Evolutionary conservation across 169 alveolate species (phyloP).

Genomic region (Plasmodium adleri): DNA sequence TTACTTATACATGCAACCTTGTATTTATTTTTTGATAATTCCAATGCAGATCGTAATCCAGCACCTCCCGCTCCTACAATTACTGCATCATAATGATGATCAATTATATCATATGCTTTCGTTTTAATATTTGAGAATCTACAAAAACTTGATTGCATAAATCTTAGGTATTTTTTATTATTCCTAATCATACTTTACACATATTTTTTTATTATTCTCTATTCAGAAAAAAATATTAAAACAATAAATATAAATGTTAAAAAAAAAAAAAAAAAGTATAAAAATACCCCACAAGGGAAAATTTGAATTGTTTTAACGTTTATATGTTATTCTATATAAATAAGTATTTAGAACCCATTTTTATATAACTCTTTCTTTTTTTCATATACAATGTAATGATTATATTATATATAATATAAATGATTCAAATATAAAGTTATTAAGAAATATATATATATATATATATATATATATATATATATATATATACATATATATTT

Average conservation of each 20-base stretch:
- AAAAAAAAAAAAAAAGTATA: not conserved
- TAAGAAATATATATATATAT: no score
- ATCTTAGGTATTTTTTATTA: slow-evolving; percentile 5
- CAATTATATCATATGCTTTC: slow-evolving; percentile 90
- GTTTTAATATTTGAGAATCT: slow-evolving; percentile 34
- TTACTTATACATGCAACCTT: slow-evolving; percentile 95
- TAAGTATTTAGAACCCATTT: no score
- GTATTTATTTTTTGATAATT: slow-evolving; percentile 88
- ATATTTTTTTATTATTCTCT: not conserved
- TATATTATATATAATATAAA: no score
- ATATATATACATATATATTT: no score
- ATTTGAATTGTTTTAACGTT: no score
- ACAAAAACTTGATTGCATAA: slow-evolving; percentile 1
- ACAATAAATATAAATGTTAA: not conserved
- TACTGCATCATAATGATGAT: slow-evolving; percentile 96
- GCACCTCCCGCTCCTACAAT: slow-evolving; percentile 99
- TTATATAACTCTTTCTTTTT: no score
- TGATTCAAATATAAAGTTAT: no score
- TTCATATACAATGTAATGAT: no score
- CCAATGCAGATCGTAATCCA: slow-evolving; percentile 98
- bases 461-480: no score
- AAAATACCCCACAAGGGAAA: no score
- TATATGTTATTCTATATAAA: no score
- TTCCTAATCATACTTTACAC: slow-evolving; percentile 8
- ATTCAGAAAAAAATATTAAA: not conserved